Evolutionary conservation across 129 eudicot species (phyloP).

Genomic region (Chrysanthemum lavandulifolium): DNA sequence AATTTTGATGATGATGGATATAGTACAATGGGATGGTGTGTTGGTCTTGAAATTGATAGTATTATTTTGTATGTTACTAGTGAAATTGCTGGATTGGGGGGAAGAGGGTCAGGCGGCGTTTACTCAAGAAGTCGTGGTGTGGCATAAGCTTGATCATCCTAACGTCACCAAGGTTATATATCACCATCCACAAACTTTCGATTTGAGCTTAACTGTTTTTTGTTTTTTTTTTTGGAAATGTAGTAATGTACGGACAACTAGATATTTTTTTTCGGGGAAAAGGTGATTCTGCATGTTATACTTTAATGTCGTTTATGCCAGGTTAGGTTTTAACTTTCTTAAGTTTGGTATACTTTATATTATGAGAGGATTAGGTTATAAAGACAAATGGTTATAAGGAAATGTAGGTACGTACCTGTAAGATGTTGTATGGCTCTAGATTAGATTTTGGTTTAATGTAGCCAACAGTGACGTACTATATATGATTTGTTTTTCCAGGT

Average conservation of each 20-base stretch:
- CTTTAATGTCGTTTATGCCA: neutral
- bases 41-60: neutral
- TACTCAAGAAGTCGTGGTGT: constrained; percentile 87
- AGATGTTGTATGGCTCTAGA: no score
- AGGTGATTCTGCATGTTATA: constrained; percentile 7
- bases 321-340: neutral
- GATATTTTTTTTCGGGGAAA: neutral
- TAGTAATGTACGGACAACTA: no score
- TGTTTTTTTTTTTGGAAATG: no score
- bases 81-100: constrained; percentile 89
- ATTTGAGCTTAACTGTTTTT: no score
- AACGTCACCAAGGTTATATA: constrained; percentile 74
- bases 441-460: neutral
- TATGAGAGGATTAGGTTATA: neutral
- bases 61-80: constrained; percentile 33
- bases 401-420: neutral
- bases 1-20: neutral
- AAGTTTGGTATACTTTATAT: neutral
- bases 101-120: constrained; percentile 92
- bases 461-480: neutral
- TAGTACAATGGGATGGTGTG: neutral
- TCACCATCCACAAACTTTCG: neutral
- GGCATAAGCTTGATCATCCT: constrained; percentile 92
- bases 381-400: neutral
- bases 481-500: no score